Evolutionary conservation across 1,284 basidiomycete genomes (phyloP), one percentile per base, ranked within the genome.

Genomic region (Takashimella koratensis): DNA sequence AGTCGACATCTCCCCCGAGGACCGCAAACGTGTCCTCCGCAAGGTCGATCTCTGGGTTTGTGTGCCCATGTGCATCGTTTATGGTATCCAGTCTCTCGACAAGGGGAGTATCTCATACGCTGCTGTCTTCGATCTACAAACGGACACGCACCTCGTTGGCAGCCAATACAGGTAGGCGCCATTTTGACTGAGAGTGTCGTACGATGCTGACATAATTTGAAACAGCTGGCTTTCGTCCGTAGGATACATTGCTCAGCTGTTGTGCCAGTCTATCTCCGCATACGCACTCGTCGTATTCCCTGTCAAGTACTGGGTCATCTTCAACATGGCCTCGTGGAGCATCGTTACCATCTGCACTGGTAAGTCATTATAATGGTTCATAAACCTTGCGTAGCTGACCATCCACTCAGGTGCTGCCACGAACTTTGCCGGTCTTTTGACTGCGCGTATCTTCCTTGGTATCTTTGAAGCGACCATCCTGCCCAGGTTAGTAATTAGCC

Each of bases 71-170:
- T 56, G 55, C 51, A 52, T 56, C 44, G 49, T 48, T 5, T 56
- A 56, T 20, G 46, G 24, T 43, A 52, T 56, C 24, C 66, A 67
- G 41, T 47, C 24, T 19, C 20, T 13, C 36, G 74, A 76, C 65
- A 76, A 76, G 52, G 64, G 65, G 1, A 61, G 66, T 10, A 62
- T 74, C 16, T 68, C 67, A 3, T 74, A 70, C 54, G 67, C 74
- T 16, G 71, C 74, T 26, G 68, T 75, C 10, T 75, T 76, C 55
- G 16, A 36, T 36, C 30, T 36, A 8, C 40, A 36, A 25, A 57
- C 57, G 43, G 50, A 49, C 19, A 58, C 62, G 5, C 41, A 54
- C 43, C 47, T 66, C 24, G 25, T 47, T 2, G 64, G 64, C 10
- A 45, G 51, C 20, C 49, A 66, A 46, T 64, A 64, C 56, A 50